Conservation (phyloP, 768 basidiomycete genomes). For the Pisolithus tinctorius region DNA sequence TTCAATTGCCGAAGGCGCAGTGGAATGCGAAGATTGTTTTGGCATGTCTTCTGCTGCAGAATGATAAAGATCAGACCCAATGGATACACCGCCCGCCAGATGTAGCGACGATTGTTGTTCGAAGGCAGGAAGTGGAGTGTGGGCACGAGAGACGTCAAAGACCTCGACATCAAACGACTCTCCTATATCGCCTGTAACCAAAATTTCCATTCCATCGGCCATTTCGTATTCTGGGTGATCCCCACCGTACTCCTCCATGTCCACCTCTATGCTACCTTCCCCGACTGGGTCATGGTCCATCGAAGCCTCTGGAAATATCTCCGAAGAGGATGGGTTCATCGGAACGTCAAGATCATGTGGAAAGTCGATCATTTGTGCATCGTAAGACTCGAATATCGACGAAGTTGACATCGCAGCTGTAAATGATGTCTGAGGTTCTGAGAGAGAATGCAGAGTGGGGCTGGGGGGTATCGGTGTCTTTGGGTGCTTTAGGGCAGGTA, state of each 20-base stretch:
- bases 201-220: constrained; percentile 26
- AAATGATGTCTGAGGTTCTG: constrained; percentile 3
- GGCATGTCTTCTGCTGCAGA: neutral
- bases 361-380: constrained; percentile 62
- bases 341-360: constrained; percentile 49
- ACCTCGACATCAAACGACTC: constrained; percentile 37
- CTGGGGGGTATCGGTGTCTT: constrained; percentile 11
- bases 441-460: constrained; percentile 10
- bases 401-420: constrained; percentile 20
- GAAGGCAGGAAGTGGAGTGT: neutral
- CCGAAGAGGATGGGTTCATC: constrained; percentile 45
- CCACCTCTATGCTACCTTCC: constrained; percentile 49
- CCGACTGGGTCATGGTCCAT: constrained; percentile 45
- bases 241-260: constrained; percentile 52
- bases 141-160: neutral
- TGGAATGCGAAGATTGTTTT: constrained; percentile 5
- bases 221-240: constrained; percentile 46
- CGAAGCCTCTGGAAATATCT: constrained; percentile 44
- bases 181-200: constrained; percentile 21
- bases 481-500: constrained; percentile 23
- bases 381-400: constrained; percentile 42
- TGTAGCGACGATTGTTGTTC: neutral
- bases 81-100: neutral
- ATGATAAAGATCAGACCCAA: constrained; percentile 8
- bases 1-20: constrained; percentile 1